Percentiles rank a stretch among this genome's conserved stretches.
These are phyloP conservation scores for Nitzschia palea DNA, from an alignment of 108 stramenopile species.

Conservation along the genomic window DNA sequence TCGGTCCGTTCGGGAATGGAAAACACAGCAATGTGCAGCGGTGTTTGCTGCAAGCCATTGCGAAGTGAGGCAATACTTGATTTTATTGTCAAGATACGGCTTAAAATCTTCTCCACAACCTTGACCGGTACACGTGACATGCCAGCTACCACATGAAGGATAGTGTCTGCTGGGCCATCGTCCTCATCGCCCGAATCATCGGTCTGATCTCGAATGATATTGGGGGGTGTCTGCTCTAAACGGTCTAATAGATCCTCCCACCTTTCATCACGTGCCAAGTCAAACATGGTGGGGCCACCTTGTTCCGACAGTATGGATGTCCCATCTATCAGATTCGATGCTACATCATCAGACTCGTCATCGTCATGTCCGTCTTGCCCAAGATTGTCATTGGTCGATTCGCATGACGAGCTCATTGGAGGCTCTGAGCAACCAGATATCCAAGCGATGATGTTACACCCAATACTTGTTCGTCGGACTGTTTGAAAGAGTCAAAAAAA, in stretches of 20 bases:
- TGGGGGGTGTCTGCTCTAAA: background rate
- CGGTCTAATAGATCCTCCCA: background rate
- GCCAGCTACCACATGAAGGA: background rate
- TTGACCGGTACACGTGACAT: background rate
- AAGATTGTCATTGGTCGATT: too few species aligned
- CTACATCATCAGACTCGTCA: too few species aligned
- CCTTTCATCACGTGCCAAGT: background rate
- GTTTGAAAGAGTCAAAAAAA: too few species aligned
- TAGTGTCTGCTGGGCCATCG: background rate
- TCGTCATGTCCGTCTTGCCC: too few species aligned
- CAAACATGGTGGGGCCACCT: background rate
- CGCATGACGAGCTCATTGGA: too few species aligned
- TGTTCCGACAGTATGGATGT: too few species aligned
- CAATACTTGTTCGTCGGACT: too few species aligned
- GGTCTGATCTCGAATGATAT: background rate
- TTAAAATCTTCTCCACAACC: background rate
- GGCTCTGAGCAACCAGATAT: too few species aligned
- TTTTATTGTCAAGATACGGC: background rate
- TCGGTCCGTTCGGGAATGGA: conserved; percentile 4
- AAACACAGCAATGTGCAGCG: conserved; percentile 5
- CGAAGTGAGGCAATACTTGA: background rate
- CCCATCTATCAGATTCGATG: too few species aligned
- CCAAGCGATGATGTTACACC: too few species aligned
- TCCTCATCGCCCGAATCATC: background rate
- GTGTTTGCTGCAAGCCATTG: conserved; percentile 13